Base-by-base conservation (phyloP, 1,139 yeast genomes). In the Zygoascus sp. region DNA sequence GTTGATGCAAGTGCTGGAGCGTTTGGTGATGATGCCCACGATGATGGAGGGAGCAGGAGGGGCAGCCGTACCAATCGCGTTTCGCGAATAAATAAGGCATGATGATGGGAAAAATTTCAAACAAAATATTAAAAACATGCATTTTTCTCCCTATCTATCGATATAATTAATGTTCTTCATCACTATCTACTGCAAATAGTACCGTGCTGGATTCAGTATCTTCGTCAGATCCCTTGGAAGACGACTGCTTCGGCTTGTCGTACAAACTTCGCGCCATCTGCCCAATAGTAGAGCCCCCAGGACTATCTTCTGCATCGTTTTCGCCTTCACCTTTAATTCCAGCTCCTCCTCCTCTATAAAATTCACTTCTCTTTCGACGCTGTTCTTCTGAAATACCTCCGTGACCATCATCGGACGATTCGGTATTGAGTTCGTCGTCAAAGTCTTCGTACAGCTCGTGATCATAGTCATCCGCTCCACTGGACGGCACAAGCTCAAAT, bases 401-500 rank as follows among this genome's bases (percentile, higher is more conserved):
- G 17, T 22, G 25, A 10, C 9, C 36, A 27, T 30, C 39, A 2
- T 28, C 43, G n/a, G 30, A 19, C 10, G 43, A 30, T 27, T 36
- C 45, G 20, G 45, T 45, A 32, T 32, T 37, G 35, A 52, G 44
- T 30, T 56, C 44, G 32, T 42, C 44, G 43, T 52, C 56, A 15
- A 47, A 52, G 13, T 47, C 43, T 17, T 45, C 50, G 21, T 50
- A 52, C 21, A 48, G 50, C 17, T 44, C 49, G 34, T 48, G 40
- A 19, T 47, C 52, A 38, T 39, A 51, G 34, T 46, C 52, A 37
- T 17, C 60, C 4, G 53, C 59, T 15, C 52, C 58, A 27, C 53
- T 54, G 3, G 58, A 51, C n/a, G 64, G 58, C 5, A 62, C 44
- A 15, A 61, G 53, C 38, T 62, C 65, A 42, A 62, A 62, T 41